Evolutionary conservation across 2,329 filamentous ascomycete genomes (phyloP).

Genomic region (Orbilia quercus): DNA sequence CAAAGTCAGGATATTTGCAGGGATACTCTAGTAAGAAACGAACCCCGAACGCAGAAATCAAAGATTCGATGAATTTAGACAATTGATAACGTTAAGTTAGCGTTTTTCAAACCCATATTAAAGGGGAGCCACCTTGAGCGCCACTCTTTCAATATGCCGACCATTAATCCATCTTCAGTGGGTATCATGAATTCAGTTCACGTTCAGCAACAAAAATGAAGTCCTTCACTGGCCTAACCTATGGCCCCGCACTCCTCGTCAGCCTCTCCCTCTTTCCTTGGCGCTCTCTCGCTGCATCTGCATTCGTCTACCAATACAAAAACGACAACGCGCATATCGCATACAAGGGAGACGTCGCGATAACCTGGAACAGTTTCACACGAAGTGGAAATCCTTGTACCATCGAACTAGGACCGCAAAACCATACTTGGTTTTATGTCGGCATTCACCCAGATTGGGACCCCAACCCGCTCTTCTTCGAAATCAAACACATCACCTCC

Average conservation of each 20-base stretch:
- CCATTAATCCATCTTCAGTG: no score
- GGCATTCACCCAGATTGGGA: slow-evolving; percentile 23
- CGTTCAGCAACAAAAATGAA: neutral
- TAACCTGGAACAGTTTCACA: slow-evolving; percentile 13
- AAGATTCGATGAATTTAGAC: no score
- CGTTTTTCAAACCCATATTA: no score
- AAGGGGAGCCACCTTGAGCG: no score
- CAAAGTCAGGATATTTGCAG: no score
- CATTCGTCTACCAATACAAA: slow-evolving; percentile 16
- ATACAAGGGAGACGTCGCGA: slow-evolving; percentile 18
- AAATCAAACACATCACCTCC: slow-evolving; percentile 13
- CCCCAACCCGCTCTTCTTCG: slow-evolving; percentile 20
- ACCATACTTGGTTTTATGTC: slow-evolving; percentile 25
- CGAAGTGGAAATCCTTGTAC: slow-evolving; percentile 12
- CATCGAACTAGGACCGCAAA: slow-evolving; percentile 14
- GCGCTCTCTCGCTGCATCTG: neutral
- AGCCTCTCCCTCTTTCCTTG: neutral
- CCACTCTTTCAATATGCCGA: no score
- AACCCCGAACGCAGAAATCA: no score
- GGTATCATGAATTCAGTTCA: neutral
- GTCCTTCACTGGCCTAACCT: neutral
- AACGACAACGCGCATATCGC: slow-evolving; percentile 22
- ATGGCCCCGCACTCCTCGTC: neutral
- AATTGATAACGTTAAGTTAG: no score
- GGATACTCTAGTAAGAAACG: no score